These are phyloP conservation scores for Candida vaughaniae DNA, from an alignment of 805 yeast genomes.

Conservation along the genomic window DNA sequence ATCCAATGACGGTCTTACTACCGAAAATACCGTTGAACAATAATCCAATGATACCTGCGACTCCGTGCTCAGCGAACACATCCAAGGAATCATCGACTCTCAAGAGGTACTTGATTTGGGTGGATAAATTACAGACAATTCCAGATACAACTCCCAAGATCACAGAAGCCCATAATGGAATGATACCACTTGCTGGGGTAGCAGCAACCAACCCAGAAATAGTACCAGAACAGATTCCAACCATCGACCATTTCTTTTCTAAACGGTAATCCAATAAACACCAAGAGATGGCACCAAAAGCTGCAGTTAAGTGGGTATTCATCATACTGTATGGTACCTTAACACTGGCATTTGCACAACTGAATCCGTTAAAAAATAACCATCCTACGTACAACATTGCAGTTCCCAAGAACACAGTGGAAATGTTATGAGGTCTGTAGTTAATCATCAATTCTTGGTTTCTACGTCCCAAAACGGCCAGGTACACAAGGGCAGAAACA, in stretches of 20 bases:
- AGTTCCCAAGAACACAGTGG: conserved; percentile 88
- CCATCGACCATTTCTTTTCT: conserved; percentile 90
- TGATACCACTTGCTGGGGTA: conserved; percentile 89
- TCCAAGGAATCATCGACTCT: conserved; percentile 91
- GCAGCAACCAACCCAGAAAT: conserved; percentile 97
- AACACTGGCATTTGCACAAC: conserved; percentile 77
- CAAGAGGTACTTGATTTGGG: conserved; percentile 78
- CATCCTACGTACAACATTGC: conserved; percentile 89
- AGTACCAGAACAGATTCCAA: conserved; percentile 92
- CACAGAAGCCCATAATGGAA: conserved; percentile 89
- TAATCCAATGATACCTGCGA: conserved; percentile 90
- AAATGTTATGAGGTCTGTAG: conserved; percentile 93
- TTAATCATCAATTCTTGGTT: conserved; percentile 74
- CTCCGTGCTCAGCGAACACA: conserved; percentile 97
- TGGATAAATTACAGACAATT: conserved; percentile 82
- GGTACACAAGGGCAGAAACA: conserved; percentile 82
- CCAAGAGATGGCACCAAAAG: conserved; percentile 91
- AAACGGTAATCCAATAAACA: conserved; percentile 83
- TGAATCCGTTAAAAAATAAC: conserved; percentile 93
- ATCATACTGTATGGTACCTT: conserved; percentile 86
- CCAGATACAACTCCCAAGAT: conserved; percentile 82
- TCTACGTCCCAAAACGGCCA: conserved; percentile 79
- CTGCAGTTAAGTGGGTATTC: conserved; percentile 89
- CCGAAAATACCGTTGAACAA: conserved; percentile 89
- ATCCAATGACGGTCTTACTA: conserved; percentile 82